phyloP scores from a whole-genome alignment of 345 rosid genomes.

The Streptanthus diversifolius region DNA sequence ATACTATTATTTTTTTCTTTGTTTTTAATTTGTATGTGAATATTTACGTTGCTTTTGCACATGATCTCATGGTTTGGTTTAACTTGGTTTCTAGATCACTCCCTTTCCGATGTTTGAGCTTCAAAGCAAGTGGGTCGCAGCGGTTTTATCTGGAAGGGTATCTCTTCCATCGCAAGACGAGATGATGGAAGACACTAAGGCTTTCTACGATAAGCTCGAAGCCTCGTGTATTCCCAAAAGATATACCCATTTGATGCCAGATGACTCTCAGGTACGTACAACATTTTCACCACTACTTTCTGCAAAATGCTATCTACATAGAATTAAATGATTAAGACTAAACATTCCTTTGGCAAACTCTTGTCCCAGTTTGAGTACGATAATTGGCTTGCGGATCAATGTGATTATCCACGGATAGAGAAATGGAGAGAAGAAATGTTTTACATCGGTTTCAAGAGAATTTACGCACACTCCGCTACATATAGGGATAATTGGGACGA shows the following conservation, averaged over 20 bases:
- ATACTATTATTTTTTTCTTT: too few species aligned
- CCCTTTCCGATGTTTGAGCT: constrained; percentile 41
- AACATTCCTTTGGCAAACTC: neutral
- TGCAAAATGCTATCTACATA: neutral
- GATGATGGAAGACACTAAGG: constrained; percentile 44
- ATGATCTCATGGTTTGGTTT: neutral
- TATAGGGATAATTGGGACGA: constrained; percentile 70
- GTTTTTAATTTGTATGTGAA: neutral
- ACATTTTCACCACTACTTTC: neutral
- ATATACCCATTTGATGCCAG: constrained; percentile 54
- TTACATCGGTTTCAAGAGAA: constrained; percentile 10
- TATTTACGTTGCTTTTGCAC: neutral
- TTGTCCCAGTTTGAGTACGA: constrained; percentile 51
- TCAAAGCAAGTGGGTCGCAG: constrained; percentile 39
- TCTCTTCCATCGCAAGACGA: constrained; percentile 29
- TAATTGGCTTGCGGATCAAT: constrained; percentile 51
- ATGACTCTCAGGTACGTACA: constrained; percentile 29
- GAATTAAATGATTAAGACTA: neutral
- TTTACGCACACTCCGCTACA: constrained; percentile 35
- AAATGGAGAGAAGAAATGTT: constrained; percentile 65
- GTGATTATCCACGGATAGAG: constrained; percentile 39
- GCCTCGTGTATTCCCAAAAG: constrained; percentile 60
- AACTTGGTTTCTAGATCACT: constrained; percentile 24
- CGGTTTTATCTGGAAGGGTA: constrained; percentile 30
- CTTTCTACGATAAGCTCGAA: constrained; percentile 54